phyloP scores from a whole-genome alignment of 306 rosid genomes.

The Lablab purpureus region DNA sequence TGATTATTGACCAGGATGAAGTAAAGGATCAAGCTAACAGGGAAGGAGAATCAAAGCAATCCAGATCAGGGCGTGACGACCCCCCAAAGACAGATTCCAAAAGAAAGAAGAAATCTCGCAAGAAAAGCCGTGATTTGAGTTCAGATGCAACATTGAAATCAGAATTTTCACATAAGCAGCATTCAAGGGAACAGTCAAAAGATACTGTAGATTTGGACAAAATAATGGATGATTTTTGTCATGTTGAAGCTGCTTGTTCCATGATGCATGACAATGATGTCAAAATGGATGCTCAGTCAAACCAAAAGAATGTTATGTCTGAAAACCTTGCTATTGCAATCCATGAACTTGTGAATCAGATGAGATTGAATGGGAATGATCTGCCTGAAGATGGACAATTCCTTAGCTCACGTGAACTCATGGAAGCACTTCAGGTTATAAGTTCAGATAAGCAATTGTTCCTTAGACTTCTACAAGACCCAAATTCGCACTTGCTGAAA shows the following conservation, averaged over 20 bases:
- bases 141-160: conserved; percentile 54
- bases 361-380: conserved; percentile 62
- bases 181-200: conserved; percentile 54
- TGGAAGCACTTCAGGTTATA: conserved; percentile 73
- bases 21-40: conserved; percentile 51
- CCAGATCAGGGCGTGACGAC: conserved; percentile 49
- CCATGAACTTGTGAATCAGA: conserved; percentile 67
- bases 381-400: conserved; percentile 63
- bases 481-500: conserved; percentile 71
- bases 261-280: conserved; percentile 52
- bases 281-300: conserved; percentile 52
- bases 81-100: conserved; percentile 53
- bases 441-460: conserved; percentile 82
- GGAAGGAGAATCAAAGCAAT: conserved; percentile 52
- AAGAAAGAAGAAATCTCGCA: conserved; percentile 63
- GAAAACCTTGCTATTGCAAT: conserved; percentile 70
- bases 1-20: conserved; percentile 64
- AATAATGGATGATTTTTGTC: conserved; percentile 77
- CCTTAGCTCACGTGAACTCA: conserved; percentile 63
- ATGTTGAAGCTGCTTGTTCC: conserved; percentile 55
- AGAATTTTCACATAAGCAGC: conserved; percentile 54
- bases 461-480: conserved; percentile 73
- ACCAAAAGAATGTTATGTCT: conserved; percentile 55
- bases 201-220: conserved; percentile 64
- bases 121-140: conserved; percentile 58